Base-by-base conservation (phyloP, 106 monocot species). In the Apostasia ramifera region DNA sequence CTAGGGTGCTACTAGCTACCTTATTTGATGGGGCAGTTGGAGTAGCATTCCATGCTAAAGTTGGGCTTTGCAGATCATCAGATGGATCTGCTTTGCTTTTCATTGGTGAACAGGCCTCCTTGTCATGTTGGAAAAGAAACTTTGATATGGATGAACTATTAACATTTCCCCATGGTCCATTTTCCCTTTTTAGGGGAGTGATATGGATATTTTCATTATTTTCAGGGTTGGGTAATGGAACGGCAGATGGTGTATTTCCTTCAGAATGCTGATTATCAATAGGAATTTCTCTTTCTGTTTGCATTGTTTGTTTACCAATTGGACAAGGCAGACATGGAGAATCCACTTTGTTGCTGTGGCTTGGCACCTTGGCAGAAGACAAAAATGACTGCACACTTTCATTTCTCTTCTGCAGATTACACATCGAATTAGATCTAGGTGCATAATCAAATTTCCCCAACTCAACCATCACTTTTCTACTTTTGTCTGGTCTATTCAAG, bases 1-100 rank as follows among this genome's bases (percentile, higher is more conserved):
- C 40, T 59, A 55, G 44, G 59, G 79, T 49, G 73, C 70, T 80
- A 48, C 10, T 55, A 44, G 59, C 41, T 59, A 58, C 70, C 39
- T 82, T 71, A 59, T 63, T 66, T 4, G 47, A 38, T 45, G 54
- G 42, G 48, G 76, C 71, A 76, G 79, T 56, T 65, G 78, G 67
- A 14, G 74, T 67, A 26, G 11, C 63, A 77, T 82, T 76, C 47
- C 65, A 60, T 43, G 88, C 91, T 74, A 92, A 68, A 65, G 82
- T 86, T 77, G 92, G 95, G 64, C 86, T 92, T 50, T 73, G 69
- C 47, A 71, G 53, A 84, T 82, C 78, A 84, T 76, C 78, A 5
- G 40, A 49, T 45, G 63, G 47, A 5, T 59, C 48, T 43, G 58
- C 55, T 51, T 55, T 52, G 9, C 74, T 78, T 40, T 42, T 59